Evolutionary conservation across 2,329 filamentous ascomycete species (phyloP), one percentile per base, ranked within the genome.

Genomic region (Venturia effusa): DNA sequence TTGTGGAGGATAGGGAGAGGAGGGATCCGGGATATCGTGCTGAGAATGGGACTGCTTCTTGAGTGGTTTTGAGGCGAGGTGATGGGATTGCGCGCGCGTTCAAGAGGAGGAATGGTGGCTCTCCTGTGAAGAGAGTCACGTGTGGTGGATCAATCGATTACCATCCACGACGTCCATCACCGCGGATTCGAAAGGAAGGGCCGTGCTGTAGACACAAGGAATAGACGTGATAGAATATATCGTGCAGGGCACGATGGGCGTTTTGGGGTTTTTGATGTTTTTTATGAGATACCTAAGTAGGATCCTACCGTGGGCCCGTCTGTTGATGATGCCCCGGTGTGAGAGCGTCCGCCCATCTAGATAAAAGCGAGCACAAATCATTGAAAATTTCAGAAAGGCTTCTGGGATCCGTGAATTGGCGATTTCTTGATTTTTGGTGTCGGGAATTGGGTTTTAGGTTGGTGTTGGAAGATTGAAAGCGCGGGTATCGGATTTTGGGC

Each of bases 241-340:
- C 30, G 24, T 55, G 51, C 48, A 54, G 30, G 22, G 51, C 51
- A 55, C 27, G 30, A 34, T 27, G 22, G 51, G 51, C 51, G 51
- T n/a, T 55, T 55, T 55, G 17, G 30, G 15, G 27, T 55, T 19
- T 55, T 27, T 55, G 27, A n/a, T n/a, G n/a, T n/a, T n/a, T n/a
- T n/a, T 32, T 55, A 32, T 10, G 51, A 55, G 51, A 55, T 55
- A 55, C 51, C 51, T n/a, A n/a, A n/a, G n/a, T n/a, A 55, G 51
- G 51, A 55, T 55, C 45, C 45, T 27, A n/a, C 30, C 19, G 27
- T 34, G 51, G 27, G 19, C 22, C 2, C 22, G 13, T n/a, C 43
- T 45, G 30, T 19, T 27, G 15, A 27, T 27, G 45, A 48, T 27
- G 27, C 45, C 45, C 43, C 22, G 27, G 22, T 48, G 45, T 15